Percentiles rank a stretch among this genome's conserved stretches.
These are phyloP conservation scores for Leccinellum rugosiceps DNA, from an alignment of 768 basidiomycete genomes.

Conservation along the genomic window DNA sequence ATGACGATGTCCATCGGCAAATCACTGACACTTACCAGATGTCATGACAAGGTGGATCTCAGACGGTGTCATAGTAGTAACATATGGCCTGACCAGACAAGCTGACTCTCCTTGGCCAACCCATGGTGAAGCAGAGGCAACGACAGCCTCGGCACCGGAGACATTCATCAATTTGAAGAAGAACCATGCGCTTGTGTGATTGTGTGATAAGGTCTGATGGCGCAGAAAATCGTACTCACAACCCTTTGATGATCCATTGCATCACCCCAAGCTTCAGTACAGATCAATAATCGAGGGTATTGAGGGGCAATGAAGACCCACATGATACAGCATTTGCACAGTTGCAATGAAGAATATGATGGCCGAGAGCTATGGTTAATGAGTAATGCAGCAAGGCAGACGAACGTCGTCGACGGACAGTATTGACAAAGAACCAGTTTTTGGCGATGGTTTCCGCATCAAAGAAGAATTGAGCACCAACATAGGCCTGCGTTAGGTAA, in stretches of 20 bases:
- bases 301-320: slow-evolving; percentile 2
- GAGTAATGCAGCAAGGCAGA: slow-evolving; percentile 12
- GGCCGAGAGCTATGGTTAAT: slow-evolving; percentile 49
- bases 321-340: slow-evolving; percentile 87
- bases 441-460: slow-evolving; percentile 58
- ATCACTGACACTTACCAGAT: slow-evolving; percentile 47
- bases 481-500: slow-evolving; percentile 65
- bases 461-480: slow-evolving; percentile 83
- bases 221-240: slow-evolving; percentile 43
- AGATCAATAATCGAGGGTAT: not conserved
- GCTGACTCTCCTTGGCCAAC: slow-evolving; percentile 90
- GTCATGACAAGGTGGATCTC: slow-evolving; percentile 90
- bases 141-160: slow-evolving; percentile 93
- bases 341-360: slow-evolving; percentile 96
- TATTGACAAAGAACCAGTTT: slow-evolving; percentile 85
- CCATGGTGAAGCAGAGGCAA: slow-evolving; percentile 91
- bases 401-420: slow-evolving; percentile 39
- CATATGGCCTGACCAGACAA: slow-evolving; percentile 80
- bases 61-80: slow-evolving; percentile 80
- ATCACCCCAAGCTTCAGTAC: slow-evolving; percentile 64
- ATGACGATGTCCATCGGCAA: not conserved
- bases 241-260: slow-evolving; percentile 89
- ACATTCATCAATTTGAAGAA: slow-evolving; percentile 91
- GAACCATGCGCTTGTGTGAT: slow-evolving; percentile 68
- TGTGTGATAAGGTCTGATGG: not conserved